These are phyloP conservation scores for Paraleonurus japonicus DNA, from an alignment of 257 asterid species.

Conservation along the genomic window DNA sequence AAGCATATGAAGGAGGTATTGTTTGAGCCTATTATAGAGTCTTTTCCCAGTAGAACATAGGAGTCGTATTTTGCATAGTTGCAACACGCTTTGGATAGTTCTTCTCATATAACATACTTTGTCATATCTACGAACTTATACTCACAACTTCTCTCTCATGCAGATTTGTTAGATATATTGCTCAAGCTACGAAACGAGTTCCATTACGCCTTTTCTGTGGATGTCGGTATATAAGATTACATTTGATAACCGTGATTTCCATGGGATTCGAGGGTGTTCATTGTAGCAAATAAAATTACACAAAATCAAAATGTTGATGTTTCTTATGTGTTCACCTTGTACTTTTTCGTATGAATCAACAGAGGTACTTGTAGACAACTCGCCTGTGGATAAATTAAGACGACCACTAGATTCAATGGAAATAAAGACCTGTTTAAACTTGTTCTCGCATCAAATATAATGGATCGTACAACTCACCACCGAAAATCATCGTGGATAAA, in stretches of 20 bases:
- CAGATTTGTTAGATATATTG: constrained; percentile 70
- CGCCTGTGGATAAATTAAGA: constrained; percentile 86
- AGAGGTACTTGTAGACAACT: constrained; percentile 55
- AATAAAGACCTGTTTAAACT: background rate
- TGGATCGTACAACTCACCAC: constrained; percentile 4
- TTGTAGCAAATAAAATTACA: background rate
- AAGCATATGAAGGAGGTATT: too few relatives aligned
- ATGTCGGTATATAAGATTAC: constrained; percentile 48
- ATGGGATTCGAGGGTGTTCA: background rate
- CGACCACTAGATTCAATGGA: constrained; percentile 53
- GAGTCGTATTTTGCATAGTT: too few relatives aligned
- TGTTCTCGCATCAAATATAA: background rate
- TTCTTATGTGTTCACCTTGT: constrained; percentile 19
- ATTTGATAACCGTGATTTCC: background rate
- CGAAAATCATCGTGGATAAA: too few relatives aligned
- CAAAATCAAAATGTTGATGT: constrained; percentile 14
- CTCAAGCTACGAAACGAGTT: constrained; percentile 70
- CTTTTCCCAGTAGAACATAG: too few relatives aligned
- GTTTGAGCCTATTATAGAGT: too few relatives aligned
- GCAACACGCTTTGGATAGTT: too few relatives aligned
- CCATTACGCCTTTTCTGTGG: constrained; percentile 89
- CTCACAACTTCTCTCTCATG: constrained; percentile 27
- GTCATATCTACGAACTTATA: background rate
- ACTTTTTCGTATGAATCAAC: constrained; percentile 60
- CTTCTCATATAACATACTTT: too few relatives aligned